phyloP scores from a whole-genome alignment of 2,329 filamentous ascomycete genomes.

The Nothophoma quercina region DNA sequence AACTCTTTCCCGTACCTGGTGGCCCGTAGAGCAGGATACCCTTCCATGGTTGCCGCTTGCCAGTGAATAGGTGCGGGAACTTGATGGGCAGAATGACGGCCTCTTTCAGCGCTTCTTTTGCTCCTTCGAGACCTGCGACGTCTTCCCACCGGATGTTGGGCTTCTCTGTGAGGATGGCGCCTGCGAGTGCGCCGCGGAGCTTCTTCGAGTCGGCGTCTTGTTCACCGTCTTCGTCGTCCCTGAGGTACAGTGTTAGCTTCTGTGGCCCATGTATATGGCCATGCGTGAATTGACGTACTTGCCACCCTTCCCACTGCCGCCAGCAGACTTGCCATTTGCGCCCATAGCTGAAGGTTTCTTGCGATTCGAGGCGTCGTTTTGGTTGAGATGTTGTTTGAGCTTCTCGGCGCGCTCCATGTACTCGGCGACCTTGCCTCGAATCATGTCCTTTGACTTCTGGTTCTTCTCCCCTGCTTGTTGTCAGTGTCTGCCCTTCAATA shows the following conservation, averaged over 20 bases:
- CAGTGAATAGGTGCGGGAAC: constrained; percentile 94
- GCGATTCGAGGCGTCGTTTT: constrained; percentile 70
- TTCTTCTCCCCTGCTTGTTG: constrained; percentile 81
- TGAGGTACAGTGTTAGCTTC: constrained; percentile 32
- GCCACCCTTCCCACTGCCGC: constrained; percentile 66
- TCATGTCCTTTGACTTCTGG: constrained; percentile 95
- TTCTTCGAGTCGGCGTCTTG: constrained; percentile 94
- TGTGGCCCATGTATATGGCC: neutral
- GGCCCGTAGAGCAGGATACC: constrained; percentile 96
- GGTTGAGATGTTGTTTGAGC: constrained; percentile 86
- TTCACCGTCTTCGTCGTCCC: constrained; percentile 64
- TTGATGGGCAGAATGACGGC: constrained; percentile 98
- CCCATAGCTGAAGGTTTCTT: constrained; percentile 77
- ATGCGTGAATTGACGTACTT: constrained; percentile 50
- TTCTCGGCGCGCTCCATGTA: constrained; percentile 99
- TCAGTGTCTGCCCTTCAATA: constrained; percentile 23
- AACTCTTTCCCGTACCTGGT: constrained; percentile 96
- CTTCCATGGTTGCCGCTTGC: constrained; percentile 97
- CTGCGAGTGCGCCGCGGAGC: constrained; percentile 85
- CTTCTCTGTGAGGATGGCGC: constrained; percentile 92
- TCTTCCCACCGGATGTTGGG: constrained; percentile 99
- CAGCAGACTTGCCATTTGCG: constrained; percentile 72
- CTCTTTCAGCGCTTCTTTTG: constrained; percentile 97
- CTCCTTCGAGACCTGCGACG: constrained; percentile 90
- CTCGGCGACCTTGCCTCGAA: constrained; percentile 90